Evolutionary conservation across 2,329 filamentous ascomycete genomes (phyloP), one percentile per base, ranked within the genome.

Genomic region (Tympanopsis confertula): DNA sequence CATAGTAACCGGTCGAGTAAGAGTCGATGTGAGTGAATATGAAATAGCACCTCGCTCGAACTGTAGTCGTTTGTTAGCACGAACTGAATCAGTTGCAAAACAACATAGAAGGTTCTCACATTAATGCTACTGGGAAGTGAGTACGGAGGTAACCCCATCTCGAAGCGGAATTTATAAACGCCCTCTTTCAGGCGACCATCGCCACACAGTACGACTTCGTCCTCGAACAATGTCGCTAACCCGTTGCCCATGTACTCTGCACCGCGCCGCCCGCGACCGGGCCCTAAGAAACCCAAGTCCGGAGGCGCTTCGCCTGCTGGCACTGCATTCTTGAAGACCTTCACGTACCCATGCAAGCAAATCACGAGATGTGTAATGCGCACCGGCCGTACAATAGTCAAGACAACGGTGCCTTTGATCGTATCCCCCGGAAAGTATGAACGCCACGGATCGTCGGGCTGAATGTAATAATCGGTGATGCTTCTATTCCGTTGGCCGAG

Each of bases 131-230:
- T 78, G n/a, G 76, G 76, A 41, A 80, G 54, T 35, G 66, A 65
- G 46, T 69, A 68, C 29, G 68, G 62, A 2, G 76, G 75, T 44
- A 81, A 76, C 35, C 68, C 62, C 46, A 80, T 61, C 48, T 78
- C 72, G 45, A 79, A 81, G 38, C 73, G 69, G 52, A 81, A 81
- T 47, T 77, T 72, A 51, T 79, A 81, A 24, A 72, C 63, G n/a
- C 75, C 74, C 50, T 77, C 71, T 41, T 68, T 69, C 33, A 81
- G 59, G 43, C 74, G 68, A 7, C 76, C 76, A 43, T 78, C 75
- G 12, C 75, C 75, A 49, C 76, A 80, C 5, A 80, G 61, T 19
- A 78, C 69, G 41, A 69, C 61, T 54, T 81, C 76, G 41, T 80
- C 74, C 52, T 79, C 74, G 49, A 80, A 80, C 32, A 81, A 57